A percentile compares a stretch with the other conserved stretches of the same genome.
Conservation (phyloP, 202 grass and related monocot species). For the Cymbopogon flexuosus region DNA sequence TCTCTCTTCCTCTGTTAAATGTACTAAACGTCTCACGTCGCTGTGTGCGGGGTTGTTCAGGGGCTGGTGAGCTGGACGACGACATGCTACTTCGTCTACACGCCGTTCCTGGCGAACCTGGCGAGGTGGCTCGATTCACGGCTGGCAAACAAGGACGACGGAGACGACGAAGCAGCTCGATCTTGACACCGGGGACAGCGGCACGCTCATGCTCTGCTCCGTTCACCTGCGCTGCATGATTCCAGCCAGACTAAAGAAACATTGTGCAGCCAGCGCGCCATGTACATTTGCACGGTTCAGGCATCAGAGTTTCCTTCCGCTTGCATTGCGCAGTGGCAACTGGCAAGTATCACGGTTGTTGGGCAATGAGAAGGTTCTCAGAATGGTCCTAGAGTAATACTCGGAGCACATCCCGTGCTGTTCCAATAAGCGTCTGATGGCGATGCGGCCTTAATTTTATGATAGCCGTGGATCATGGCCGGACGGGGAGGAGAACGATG, state of each 20-base stretch:
- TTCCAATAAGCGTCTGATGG: not conserved
- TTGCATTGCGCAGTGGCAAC: not conserved
- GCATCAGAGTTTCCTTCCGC: not conserved
- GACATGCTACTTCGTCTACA: constrained; percentile 91
- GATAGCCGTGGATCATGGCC: not conserved
- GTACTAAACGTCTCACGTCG: not conserved
- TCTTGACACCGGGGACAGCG: not conserved
- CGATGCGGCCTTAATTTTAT: not conserved
- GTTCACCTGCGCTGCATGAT: not conserved
- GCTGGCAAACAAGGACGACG: not conserved
- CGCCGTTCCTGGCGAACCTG: constrained; percentile 72
- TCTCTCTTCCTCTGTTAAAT: not conserved
- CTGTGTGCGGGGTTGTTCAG: constrained; percentile 30
- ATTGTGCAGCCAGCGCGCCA: not conserved
- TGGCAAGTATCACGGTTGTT: not conserved
- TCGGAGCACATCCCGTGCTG: not conserved
- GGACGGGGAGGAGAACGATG: not conserved
- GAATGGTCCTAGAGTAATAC: not conserved
- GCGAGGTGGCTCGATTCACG: constrained; percentile 52
- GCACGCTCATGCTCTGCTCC: not conserved
- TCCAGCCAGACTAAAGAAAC: not conserved
- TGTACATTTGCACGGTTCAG: not conserved
- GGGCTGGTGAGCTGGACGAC: constrained; percentile 87
- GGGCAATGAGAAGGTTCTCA: not conserved
- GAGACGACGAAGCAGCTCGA: not conserved